Evolutionary conservation across 805 yeast species (phyloP), one percentile per base, ranked within the genome.

Genomic region (Monosporozyma solicola): DNA sequence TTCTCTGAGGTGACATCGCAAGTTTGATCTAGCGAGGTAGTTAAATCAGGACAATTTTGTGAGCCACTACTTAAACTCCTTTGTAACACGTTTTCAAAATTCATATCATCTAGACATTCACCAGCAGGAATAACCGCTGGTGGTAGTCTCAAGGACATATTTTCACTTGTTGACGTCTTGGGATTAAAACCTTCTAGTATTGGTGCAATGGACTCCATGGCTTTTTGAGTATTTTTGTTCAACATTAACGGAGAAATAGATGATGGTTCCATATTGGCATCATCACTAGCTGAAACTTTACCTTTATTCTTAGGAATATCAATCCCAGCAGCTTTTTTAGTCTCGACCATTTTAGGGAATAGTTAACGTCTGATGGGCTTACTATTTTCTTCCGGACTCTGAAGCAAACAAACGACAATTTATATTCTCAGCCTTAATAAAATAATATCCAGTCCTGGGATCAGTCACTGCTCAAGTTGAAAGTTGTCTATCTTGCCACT

Each of bases 161-260:
- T 74, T 58, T 75, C 80, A 49, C 76, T 72, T 3, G 80, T 74
- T 0, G 84, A 78, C 0, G 90, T 78, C 62, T 84, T 86, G 5
- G 94, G 94, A 5, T 80, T 77, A 66, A 84, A 87, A 1, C 80
- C 75, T 63, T 84, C 90, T 43, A 87, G 67, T 63, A 86, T 84
- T 2, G 95, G 94, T 0, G 92, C 92, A 46, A 86, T 80, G 0
- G 88, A 78, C 10, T 87, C 91, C 74, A 85, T 83, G 11, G 92
- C 92, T 57, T 74, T 80, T 60, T 74, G 75, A 33, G 70, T 70
- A 27, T 69, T 66, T 24, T 58, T 58, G 49, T 59, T 61, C 27
- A 70, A 55, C 16, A 59, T 63, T 39, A 69, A 53, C 2, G 74
- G 73, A 2, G 73, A 68, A 53, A 61, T 59, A 5, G 60, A 50